Percentiles rank a stretch among this genome's conserved stretches.
phyloP scores from a whole-genome alignment of 2,329 filamentous ascomycete genomes.

The Biscogniauxia marginata region DNA sequence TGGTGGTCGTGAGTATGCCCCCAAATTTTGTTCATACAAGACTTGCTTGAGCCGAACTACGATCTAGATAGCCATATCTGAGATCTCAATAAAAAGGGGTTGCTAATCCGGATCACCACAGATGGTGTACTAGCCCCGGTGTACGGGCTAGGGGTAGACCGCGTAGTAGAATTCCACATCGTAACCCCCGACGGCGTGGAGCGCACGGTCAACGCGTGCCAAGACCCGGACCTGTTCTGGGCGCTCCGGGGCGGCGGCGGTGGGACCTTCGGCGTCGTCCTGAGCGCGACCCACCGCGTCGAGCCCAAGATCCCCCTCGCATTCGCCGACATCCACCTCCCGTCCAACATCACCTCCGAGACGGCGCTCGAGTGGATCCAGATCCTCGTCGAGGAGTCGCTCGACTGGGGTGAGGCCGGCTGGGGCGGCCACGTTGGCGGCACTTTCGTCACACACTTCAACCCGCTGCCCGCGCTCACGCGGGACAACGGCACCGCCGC shows the following conservation, averaged over 20 bases:
- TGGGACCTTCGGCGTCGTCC: constrained; percentile 50
- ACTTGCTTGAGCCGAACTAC: neutral
- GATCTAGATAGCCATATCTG: no score
- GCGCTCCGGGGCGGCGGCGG: constrained; percentile 33
- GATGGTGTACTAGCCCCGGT: constrained; percentile 11
- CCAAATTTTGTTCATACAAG: neutral
- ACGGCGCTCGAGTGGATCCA: constrained; percentile 17
- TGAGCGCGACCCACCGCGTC: constrained; percentile 19
- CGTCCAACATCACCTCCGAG: constrained; percentile 16
- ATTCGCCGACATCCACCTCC: constrained; percentile 19
- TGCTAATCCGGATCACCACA: neutral
- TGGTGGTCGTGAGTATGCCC: constrained; percentile 6
- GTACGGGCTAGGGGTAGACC: constrained; percentile 49
- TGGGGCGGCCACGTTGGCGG: constrained; percentile 22
- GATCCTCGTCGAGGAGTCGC: constrained; percentile 16
- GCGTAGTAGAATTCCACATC: constrained; percentile 43
- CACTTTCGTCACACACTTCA: constrained; percentile 19
- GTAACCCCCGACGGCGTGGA: constrained; percentile 42
- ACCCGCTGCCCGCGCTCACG: constrained; percentile 14
- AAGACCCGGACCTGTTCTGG: constrained; percentile 41
- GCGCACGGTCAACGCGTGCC: constrained; percentile 39
- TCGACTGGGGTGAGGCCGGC: constrained; percentile 17
- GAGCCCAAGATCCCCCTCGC: constrained; percentile 17
- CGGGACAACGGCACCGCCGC: constrained; percentile 16
- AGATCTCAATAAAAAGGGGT: neutral